Base-by-base conservation (phyloP, 2,329 filamentous ascomycete genomes). In the Corinectria fuckeliana region DNA sequence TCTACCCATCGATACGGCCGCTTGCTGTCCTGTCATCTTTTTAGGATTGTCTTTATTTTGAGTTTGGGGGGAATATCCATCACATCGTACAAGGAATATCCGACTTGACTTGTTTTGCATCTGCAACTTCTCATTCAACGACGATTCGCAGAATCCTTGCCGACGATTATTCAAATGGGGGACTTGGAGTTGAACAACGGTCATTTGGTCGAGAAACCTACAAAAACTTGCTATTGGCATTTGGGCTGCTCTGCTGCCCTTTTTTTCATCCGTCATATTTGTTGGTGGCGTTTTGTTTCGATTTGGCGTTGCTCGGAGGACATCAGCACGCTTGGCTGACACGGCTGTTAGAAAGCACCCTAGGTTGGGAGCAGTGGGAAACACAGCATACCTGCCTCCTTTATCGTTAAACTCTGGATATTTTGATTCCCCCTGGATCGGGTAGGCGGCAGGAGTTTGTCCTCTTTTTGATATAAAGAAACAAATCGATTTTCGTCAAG, bases 1-100 rank as follows among this genome's bases (percentile, higher is more conserved):
- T 63, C 61, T 59, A 58, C 52, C 39, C 38, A 63, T 50, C 42
- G 63, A 59, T 47, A 66, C 67, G 67, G 67, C 67, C 67, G 56
- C 60, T 49, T 44, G 57, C 23, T 53, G 26, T 61, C 58, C 47
- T 26, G 58, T 61, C 56, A 61, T 50, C n/a, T 59, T 57, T 50
- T 36, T 58, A 26, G 49, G 50, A 41, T 56, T 45, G 54, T 50
- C n/a, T 55, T 68, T 59, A 56, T 49, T 48, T 56, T n/a, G n/a
- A 38, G 38, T 49, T 56, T 52, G 49, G 16, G 16, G 44, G 32
- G 44, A 28, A 58, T 36, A 54, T 54, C 30, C 36, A 53, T 36
- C 50, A 42, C 28, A 44, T 49, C 28, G 21, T 28, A 39, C 28
- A 34, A 6, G 44, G 56, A 41, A 49, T 14, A n/a, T 38, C 14